phyloP scores from a whole-genome alignment of 2,329 filamentous ascomycete genomes.

The Fusarium cyanostomum region DNA sequence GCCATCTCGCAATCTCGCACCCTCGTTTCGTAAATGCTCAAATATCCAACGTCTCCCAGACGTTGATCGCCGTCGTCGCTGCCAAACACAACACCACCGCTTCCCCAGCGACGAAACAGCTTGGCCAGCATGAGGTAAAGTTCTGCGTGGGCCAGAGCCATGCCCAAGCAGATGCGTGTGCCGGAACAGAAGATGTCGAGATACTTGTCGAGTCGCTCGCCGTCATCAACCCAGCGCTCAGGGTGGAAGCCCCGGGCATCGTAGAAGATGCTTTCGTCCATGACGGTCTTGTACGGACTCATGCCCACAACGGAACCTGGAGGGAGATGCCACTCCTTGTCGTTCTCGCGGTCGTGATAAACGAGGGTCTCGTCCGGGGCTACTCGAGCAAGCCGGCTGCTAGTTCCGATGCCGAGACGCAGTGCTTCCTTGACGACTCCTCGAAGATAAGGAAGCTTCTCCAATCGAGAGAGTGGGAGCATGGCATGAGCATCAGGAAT shows the following conservation, averaged over 20 bases:
- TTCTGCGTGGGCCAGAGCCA: conserved; percentile 52
- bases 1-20: conserved; percentile 49
- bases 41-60: conserved; percentile 46
- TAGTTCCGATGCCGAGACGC: conserved; percentile 58
- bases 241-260: conserved; percentile 48
- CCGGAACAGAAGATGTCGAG: conserved; percentile 50
- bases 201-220: conserved; percentile 47
- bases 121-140: conserved; percentile 51
- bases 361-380: conserved; percentile 52
- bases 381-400: conserved; percentile 58
- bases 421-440: conserved; percentile 63
- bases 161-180: conserved; percentile 49
- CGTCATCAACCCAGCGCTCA: conserved; percentile 50
- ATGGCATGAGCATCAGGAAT: conserved; percentile 46
- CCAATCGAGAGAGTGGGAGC: conserved; percentile 44
- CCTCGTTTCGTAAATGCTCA: conserved; percentile 50
- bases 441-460: conserved; percentile 55
- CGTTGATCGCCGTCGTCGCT: conserved; percentile 46
- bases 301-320: conserved; percentile 50
- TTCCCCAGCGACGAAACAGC: conserved; percentile 52
- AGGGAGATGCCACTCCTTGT: conserved; percentile 45
- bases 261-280: conserved; percentile 47
- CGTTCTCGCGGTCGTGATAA: conserved; percentile 42
- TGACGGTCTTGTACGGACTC: conserved; percentile 50
- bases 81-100: conserved; percentile 45